Evolutionary conservation across 176 grass and related monocot species (phyloP), one percentile per base, ranked within the genome.

Genomic region (Bothriochloa decipiens): DNA sequence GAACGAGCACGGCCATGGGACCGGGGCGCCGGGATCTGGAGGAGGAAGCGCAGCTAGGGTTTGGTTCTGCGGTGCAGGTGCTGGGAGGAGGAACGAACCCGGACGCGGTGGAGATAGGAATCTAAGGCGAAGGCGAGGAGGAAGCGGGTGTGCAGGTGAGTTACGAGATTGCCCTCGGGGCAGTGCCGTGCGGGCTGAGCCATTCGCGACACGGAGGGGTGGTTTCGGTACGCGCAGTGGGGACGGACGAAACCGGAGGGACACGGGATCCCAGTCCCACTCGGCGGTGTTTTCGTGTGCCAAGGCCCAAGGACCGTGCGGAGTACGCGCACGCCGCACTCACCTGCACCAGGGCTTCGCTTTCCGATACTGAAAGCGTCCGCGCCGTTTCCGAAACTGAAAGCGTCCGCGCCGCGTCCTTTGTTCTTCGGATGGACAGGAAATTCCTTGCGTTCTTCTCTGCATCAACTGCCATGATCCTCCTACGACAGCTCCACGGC

Each of bases 21-120:
- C 41, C 63, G 5, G 13, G 18, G 4, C 29, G 32, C n/a, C 15
- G 70, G 36, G 82, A 81, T 81, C 82, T 85, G 82, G 75, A 20
- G 75, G 68, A 65, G 20, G 42, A 35, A 25, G 52, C 20, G 74
- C 68, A 8, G 43, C 83, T 78, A 86, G 84, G 75, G 75, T 79
- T 86, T 85, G 83, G 75, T 14, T 14, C 20, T 28, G 75, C 66
- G 36, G 41, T 20, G 55, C 0, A 5, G 52, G 41, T 26, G 39
- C 0, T 74, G 8, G 43, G 71, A 17, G 43, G 25, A 27, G 14
- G 6, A 40, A 40, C 39, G 39, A 42, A 42, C 13, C 23, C 7
- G 42, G 17, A 18, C 25, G 35, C 7, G 73, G 33, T 26, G 46
- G 74, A 33, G 75, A 29, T 29, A 58, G 75, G 75, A 47, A 85